A percentile compares a stretch with the other conserved stretches of the same genome.
Conservation (phyloP, 352 stramenopile genomes). For the Phytopythium mirpurense region DNA sequence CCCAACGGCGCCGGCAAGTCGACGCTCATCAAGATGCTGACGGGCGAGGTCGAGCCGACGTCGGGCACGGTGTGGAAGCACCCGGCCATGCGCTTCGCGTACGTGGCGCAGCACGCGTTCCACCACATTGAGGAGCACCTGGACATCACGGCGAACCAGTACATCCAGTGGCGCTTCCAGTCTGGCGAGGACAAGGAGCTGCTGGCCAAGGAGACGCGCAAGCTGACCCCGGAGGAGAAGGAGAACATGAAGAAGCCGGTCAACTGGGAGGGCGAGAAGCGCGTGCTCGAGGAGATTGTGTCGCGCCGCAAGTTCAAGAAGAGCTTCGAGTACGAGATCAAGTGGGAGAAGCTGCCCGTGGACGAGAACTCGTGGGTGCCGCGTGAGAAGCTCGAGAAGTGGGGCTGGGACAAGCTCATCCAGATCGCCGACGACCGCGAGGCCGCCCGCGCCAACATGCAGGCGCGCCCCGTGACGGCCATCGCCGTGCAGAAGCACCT, state of each 20-base stretch:
- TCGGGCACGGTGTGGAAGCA: slow-evolving; percentile 79
- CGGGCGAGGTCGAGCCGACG: slow-evolving; percentile 75
- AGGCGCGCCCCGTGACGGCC: slow-evolving; percentile 92
- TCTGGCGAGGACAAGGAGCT: slow-evolving; percentile 87
- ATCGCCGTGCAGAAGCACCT: slow-evolving; percentile 96
- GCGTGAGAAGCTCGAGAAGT: slow-evolving; percentile 94
- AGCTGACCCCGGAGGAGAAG: slow-evolving; percentile 92
- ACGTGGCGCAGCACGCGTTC: slow-evolving; percentile 97
- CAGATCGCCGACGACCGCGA: slow-evolving; percentile 96
- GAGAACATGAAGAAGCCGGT: slow-evolving; percentile 92
- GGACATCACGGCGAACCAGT: slow-evolving; percentile 93
- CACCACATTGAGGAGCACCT: slow-evolving; percentile 97
- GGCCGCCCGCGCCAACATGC: slow-evolving; percentile 90
- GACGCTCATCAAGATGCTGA: slow-evolving; percentile 95
- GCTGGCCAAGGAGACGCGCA: slow-evolving; percentile 90
- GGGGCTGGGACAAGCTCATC: slow-evolving; percentile 95
- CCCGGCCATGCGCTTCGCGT: slow-evolving; percentile 90
- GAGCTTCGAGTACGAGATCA: slow-evolving; percentile 96
- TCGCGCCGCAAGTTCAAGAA: slow-evolving; percentile 93
- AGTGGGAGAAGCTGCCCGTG: slow-evolving; percentile 92
- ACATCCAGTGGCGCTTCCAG: slow-evolving; percentile 98
- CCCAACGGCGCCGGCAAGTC: slow-evolving; percentile 95
- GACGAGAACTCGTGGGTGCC: slow-evolving; percentile 95
- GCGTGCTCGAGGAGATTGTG: slow-evolving; percentile 87
- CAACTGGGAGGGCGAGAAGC: slow-evolving; percentile 91